A percentile compares a stretch with the other conserved stretches of the same genome.
Evolutionary conservation across 1,139 yeast genomes (phyloP).

Genomic region (Taphrina populina): DNA sequence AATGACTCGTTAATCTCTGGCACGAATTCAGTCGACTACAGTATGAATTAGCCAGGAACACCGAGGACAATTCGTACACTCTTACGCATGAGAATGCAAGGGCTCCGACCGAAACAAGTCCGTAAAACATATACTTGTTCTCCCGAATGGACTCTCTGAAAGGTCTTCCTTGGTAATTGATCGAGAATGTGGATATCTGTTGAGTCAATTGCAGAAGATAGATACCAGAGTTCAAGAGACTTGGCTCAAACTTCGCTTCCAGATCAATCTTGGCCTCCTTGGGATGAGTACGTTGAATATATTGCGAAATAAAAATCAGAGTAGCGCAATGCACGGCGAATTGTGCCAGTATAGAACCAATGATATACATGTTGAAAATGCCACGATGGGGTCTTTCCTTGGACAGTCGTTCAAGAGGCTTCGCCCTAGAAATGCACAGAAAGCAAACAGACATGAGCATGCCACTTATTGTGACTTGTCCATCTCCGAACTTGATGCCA

Average conservation of each 20-base stretch:
- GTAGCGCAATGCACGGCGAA: constrained; percentile 88
- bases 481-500: constrained; percentile 97
- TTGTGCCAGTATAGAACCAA: constrained; percentile 97
- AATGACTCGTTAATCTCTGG: constrained; percentile 92
- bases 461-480: constrained; percentile 93
- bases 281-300: constrained; percentile 71
- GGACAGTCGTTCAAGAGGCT: constrained; percentile 82
- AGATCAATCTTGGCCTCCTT: constrained; percentile 56
- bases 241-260: constrained; percentile 84
- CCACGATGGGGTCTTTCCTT: constrained; percentile 98
- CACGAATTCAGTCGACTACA: constrained; percentile 68
- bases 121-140: constrained; percentile 96
- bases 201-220: constrained; percentile 91
- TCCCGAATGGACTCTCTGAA: constrained; percentile 87
- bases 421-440: constrained; percentile 91
- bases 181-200: constrained; percentile 96
- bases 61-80: too few relatives aligned
- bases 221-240: constrained; percentile 92
- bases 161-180: constrained; percentile 95
- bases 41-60: not conserved
- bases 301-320: constrained; percentile 75
- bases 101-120: constrained; percentile 84
- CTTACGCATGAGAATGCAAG: constrained; percentile 74
- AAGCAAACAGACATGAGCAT: constrained; percentile 88
- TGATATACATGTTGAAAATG: constrained; percentile 86